Conservation (phyloP, 106 monocot species). For the Iris macrosiphon region DNA sequence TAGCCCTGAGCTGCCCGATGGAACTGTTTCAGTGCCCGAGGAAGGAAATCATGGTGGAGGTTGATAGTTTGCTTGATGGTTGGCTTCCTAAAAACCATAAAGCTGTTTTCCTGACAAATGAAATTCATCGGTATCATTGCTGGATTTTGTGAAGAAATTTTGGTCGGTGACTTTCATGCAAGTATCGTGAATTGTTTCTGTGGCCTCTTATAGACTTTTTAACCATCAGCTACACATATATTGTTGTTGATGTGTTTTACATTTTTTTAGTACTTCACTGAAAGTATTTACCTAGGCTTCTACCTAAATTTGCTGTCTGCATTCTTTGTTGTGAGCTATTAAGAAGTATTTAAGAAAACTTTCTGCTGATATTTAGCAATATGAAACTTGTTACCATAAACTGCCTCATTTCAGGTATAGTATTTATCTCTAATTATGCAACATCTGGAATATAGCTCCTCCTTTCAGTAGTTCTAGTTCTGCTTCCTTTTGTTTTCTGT, state of each 20-base stretch:
- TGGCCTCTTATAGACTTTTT: slow-evolving; percentile 3
- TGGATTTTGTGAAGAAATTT: slow-evolving; percentile 4
- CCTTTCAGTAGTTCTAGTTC: too few species aligned
- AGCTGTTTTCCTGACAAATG: not conserved
- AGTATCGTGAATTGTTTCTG: slow-evolving; percentile 3
- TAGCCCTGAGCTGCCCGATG: slow-evolving; percentile 6
- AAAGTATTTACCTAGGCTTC: not conserved
- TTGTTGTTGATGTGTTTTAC: not conserved
- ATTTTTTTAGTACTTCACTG: too few species aligned
- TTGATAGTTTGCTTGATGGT: not conserved
- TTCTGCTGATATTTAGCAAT: too few species aligned
- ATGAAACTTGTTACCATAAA: too few species aligned
- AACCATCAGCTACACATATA: not conserved
- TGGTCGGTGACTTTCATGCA: slow-evolving; percentile 4
- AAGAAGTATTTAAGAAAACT: too few species aligned
- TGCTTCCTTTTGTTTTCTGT: too few species aligned
- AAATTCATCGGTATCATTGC: not conserved
- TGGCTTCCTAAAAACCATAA: too few species aligned
- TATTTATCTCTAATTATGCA: too few species aligned
- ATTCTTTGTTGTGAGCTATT: too few species aligned
- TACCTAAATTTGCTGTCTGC: not conserved
- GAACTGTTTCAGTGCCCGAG: not conserved
- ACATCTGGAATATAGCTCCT: too few species aligned
- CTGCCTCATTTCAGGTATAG: too few species aligned
- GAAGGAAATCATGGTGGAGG: slow-evolving; percentile 10